Base-by-base conservation (phyloP, 2,329 filamentous ascomycete species). In the Pyricularia grisea region DNA sequence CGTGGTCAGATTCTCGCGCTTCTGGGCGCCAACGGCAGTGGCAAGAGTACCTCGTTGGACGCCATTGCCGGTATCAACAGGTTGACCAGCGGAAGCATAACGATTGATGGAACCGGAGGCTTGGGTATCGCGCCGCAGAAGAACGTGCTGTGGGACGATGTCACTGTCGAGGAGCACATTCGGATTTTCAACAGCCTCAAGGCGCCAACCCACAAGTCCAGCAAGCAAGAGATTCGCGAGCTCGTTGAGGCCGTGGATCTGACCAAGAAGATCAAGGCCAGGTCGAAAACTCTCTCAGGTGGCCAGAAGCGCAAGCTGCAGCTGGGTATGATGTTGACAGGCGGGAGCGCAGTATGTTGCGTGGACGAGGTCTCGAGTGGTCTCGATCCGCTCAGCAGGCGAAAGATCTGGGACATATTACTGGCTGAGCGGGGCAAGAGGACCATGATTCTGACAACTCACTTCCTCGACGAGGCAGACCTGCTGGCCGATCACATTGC, bases 391-490 rank as follows among this genome's bases (percentile, higher is more conserved):
- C 81, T 97, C 0, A 94, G 91, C 25, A 85, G 94, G 68, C 83
- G 93, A 31, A 97, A 97, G 79, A 92, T 97, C 28, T 97, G 94
- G 94, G 93, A 97, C 73, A 97, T 97, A 70, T 82, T 97, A 27
- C 82, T 97, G 14, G 91, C 91, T 1, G 93, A 97, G 78, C 88
- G 94, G 69, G 93, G 93, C 25, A 84, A 84, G 70, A 84, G 94
- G 61, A 97, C 94, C 0, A 91, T 97, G 73, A 87, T 97, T 61
- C 79, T 97, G 69, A 97, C 94, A 0, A 97, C 94, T 0, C 94
- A 97, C 77, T 97, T 97, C 77, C 83, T 97, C 10, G 94, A 97
- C 74, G 94, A 97, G 78, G 94, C 94, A 0, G 94, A 97, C 75
- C 82, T 97, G 1, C 84, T 97, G 0, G 91, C 93, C 0, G 94